Evolutionary conservation across 2,329 filamentous ascomycete genomes (phyloP), one percentile per base, ranked within the genome.

Genomic region (Aureobasidium sp.): DNA sequence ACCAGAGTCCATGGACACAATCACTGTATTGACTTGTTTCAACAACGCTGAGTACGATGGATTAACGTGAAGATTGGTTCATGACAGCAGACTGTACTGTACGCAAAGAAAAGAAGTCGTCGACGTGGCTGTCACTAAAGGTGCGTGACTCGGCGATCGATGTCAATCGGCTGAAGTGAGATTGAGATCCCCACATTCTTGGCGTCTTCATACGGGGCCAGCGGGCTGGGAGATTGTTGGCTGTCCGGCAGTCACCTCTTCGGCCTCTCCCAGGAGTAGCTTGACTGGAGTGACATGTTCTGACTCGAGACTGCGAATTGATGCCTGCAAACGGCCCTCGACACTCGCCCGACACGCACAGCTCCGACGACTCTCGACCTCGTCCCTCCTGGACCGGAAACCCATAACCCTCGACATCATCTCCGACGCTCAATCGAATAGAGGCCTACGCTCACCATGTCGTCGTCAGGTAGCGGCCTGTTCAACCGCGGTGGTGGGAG

Each of bases 381-480:
- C 52, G 25, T 55, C 52, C 20, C 37, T n/a, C 17, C 25, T 17
- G 36, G 52, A 42, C 8, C 25, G 22, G 17, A 7, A 15, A 8
- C 20, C 5, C 2, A 27, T 5, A 14, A 3, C 49, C 31, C 34
- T 52, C 34, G 49, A 39, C 39, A 57, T 25, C 53, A 45, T 29
- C 27, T 5, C 25, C 17, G 12, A 57, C 27, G 17, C n/a, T 11
- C 25, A 17, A 6, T 36, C 25, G 22, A 15, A 41, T 55, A 57
- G 53, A 22, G 31, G 17, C 37, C 37, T 15, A 41, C 36, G 22
- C 49, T 17, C 55, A 61, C 41, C 44, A 44, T 48, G 47, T 61
- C 59, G 39, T 62, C 60, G n/a, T 71, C 70, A 37, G 71, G 70
- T 45, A 70, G 70, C 52, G 69, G 70, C 62, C 69, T 74, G 65